These are phyloP conservation scores for Suhomyces wounanorum DNA, from an alignment of 1,139 yeast genomes.

Conservation along the genomic window DNA sequence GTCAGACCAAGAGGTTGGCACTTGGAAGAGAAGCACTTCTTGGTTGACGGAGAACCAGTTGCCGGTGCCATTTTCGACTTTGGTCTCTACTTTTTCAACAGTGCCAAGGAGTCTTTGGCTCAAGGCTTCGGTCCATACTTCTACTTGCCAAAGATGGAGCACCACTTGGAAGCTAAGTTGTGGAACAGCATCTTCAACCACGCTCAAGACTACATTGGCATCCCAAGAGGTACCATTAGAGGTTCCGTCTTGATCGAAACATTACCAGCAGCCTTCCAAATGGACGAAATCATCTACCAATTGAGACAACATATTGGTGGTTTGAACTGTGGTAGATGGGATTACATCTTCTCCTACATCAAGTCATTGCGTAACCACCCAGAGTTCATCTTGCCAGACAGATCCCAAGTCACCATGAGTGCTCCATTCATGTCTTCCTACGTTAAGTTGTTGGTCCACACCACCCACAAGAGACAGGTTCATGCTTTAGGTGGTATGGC, in stretches of 20 bases:
- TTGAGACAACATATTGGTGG: constrained; percentile 32
- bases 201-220: constrained; percentile 26
- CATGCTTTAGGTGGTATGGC: constrained; percentile 38
- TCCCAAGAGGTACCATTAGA: constrained; percentile 31
- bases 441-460: constrained; percentile 29
- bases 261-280: constrained; percentile 34
- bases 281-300: constrained; percentile 34
- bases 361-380: constrained; percentile 29
- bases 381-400: constrained; percentile 27
- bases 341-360: constrained; percentile 31
- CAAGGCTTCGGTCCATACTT: constrained; percentile 32
- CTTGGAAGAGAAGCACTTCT: constrained; percentile 69
- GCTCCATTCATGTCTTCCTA: constrained; percentile 32
- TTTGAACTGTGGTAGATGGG: constrained; percentile 36
- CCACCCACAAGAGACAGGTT: constrained; percentile 33
- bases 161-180: constrained; percentile 32
- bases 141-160: constrained; percentile 35
- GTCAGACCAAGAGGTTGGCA: constrained; percentile 92
- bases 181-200: constrained; percentile 34
- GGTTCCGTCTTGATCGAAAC: constrained; percentile 35
- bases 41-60: constrained; percentile 74
- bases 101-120: constrained; percentile 24
- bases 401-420: constrained; percentile 30
- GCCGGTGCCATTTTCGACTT: constrained; percentile 77
- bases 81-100: constrained; percentile 60